Base-by-base conservation (phyloP, 352 stramenopile genomes). In the Phytophthora aleatoria region DNA sequence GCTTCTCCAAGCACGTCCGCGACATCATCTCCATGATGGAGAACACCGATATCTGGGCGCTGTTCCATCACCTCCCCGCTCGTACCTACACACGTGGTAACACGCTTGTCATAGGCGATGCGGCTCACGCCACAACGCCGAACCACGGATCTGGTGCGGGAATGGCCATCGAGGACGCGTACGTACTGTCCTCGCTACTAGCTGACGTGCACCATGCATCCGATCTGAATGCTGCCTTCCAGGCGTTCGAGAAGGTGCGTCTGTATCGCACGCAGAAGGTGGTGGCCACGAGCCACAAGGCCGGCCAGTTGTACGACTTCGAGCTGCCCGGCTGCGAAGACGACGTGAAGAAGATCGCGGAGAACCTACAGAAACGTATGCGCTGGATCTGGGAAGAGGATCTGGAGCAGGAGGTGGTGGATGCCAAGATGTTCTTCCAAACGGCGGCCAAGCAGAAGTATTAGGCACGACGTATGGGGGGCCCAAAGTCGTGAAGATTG, bases 1-100 rank as follows among this genome's bases (percentile, higher is more conserved):
- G 64, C 5, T 76, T 72, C 50, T 76, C 69, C 4, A 69, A 61
- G 20, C 64, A 73, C 24, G 69, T 73, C 41, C 64, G 64, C 33
- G 64, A 66, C 45, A 76, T 76, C 64, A 69, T 73, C 38, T 67
- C 69, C 55, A 73, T 76, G 69, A 76, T 76, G 69, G 64, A 76
- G 55, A 65, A 73, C 55, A 76, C 69, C 2, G 64, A 76, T 50
- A 73, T 76, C 27, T 76, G 69, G 69, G 64, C 69, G 33, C 41
- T 76, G 5, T 73, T 73, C 36, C 53, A 76, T 15, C 64, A 76
- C 39, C 33, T 76, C 31, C 69, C 69, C 5, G 59, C 69, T 24
- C 64, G 50, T 38, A 76, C 64, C 31, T 76, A 76, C 59, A 73
- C 69, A 3, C 69, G 69, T n/a, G 55, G 28, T 35, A 55, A 62